Evolutionary conservation across 768 basidiomycete species (phyloP).

Genomic region (Lenzites betulinus): DNA sequence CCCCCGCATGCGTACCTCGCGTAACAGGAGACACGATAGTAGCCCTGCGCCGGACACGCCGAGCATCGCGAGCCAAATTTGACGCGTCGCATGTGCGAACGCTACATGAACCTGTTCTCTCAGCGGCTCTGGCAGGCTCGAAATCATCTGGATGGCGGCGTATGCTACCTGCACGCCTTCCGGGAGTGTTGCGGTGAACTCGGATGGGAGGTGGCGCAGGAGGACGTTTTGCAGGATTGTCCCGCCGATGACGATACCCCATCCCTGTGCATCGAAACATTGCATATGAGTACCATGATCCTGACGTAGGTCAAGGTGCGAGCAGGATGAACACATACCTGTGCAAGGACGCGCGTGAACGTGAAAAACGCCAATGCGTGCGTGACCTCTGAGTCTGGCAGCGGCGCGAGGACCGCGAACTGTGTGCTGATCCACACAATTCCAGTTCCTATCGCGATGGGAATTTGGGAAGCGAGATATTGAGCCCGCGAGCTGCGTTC

Average conservation of each 20-base stretch:
- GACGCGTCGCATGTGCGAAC: constrained; percentile 30
- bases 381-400: constrained; percentile 35
- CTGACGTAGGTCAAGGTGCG: too few relatives aligned
- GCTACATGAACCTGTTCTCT: constrained; percentile 9
- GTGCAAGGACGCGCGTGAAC: constrained; percentile 27
- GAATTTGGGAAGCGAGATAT: constrained; percentile 25
- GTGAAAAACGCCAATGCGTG: constrained; percentile 36
- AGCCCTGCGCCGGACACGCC: constrained; percentile 33
- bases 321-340: too few relatives aligned
- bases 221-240: constrained; percentile 42
- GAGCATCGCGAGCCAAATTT: constrained; percentile 36
- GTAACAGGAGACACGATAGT: constrained; percentile 30
- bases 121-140: not conserved
- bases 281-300: too few relatives aligned
- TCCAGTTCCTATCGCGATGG: constrained; percentile 35
- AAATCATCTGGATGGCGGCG: constrained; percentile 34
- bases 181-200: constrained; percentile 30
- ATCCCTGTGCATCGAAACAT: too few relatives aligned
- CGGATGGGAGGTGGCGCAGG: constrained; percentile 29
- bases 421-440: constrained; percentile 8
- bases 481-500: constrained; percentile 19
- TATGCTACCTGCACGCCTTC: constrained; percentile 30
- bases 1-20: constrained; percentile 24
- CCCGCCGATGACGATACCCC: constrained; percentile 41
- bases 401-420: constrained; percentile 14